These are phyloP conservation scores for Saccharomyces eubayanus DNA, from an alignment of 805 yeast genomes.

Conservation along the genomic window DNA sequence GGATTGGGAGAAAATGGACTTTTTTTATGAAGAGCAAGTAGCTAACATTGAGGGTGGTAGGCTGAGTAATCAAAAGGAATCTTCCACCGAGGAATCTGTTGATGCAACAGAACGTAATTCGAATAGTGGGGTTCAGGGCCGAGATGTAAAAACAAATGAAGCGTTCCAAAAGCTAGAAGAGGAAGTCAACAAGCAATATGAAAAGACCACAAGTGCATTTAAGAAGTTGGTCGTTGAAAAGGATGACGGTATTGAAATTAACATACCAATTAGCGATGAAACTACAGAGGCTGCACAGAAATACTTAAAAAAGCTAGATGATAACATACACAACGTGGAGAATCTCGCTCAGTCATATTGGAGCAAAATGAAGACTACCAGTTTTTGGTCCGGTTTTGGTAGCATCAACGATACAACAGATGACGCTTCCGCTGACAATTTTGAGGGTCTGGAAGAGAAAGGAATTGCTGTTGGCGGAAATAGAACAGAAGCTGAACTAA, in stretches of 20 bases:
- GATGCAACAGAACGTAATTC: constrained; percentile 4
- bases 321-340: constrained; percentile 67
- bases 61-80: not conserved
- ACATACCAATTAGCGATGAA: constrained; percentile 18
- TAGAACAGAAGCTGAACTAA: constrained; percentile 57
- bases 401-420: constrained; percentile 5
- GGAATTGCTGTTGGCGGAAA: constrained; percentile 40
- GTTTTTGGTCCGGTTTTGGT: constrained; percentile 22
- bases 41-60: constrained; percentile 5
- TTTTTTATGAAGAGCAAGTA: constrained; percentile 24
- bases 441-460: constrained; percentile 14
- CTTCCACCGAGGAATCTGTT: not conserved
- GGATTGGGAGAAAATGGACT: constrained; percentile 19
- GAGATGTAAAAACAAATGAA: constrained; percentile 43
- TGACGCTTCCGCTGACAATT: constrained; percentile 20
- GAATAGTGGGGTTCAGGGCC: constrained; percentile 10
- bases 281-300: constrained; percentile 42
- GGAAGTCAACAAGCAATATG: constrained; percentile 36
- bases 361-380: constrained; percentile 20
- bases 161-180: constrained; percentile 44
- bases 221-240: constrained; percentile 14
- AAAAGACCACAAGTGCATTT: constrained; percentile 20
- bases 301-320: constrained; percentile 63
- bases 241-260: constrained; percentile 22
- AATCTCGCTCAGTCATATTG: constrained; percentile 46